Evolutionary conservation across 805 yeast species (phyloP).

Genomic region (Kazachstania africana): DNA sequence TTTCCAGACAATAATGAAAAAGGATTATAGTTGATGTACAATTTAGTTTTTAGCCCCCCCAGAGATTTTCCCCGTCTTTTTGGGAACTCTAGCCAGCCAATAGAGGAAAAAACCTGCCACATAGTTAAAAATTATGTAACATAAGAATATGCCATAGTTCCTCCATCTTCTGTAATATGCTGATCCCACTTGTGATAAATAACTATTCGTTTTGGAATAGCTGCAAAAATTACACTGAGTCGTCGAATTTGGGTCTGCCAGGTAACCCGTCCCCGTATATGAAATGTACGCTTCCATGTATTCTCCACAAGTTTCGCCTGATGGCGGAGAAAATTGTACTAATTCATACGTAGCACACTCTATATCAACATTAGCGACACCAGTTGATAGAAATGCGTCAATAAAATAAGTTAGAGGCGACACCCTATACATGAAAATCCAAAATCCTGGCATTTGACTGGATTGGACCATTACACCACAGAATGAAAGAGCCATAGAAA

Average conservation of each 20-base stretch:
- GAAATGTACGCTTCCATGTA: constrained; percentile 33
- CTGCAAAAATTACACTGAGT: constrained; percentile 48
- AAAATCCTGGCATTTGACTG: constrained; percentile 54
- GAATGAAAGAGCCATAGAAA: constrained; percentile 55
- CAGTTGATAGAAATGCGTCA: constrained; percentile 41
- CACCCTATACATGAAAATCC: constrained; percentile 72
- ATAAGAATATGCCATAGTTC: constrained; percentile 46
- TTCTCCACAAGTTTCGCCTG: constrained; percentile 45
- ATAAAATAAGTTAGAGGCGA: constrained; percentile 63
- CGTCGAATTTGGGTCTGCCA: constrained; percentile 38
- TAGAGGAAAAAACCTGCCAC: constrained; percentile 33
- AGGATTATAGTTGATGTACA: background rate
- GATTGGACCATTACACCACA: constrained; percentile 70
- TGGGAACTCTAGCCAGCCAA: constrained; percentile 67
- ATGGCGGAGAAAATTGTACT: constrained; percentile 39
- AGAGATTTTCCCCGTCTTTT: constrained; percentile 10
- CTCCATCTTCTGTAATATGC: constrained; percentile 38
- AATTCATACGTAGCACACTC: constrained; percentile 39
- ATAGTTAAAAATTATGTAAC: constrained; percentile 36
- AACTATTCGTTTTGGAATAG: constrained; percentile 43
- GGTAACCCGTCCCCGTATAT: constrained; percentile 34
- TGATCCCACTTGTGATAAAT: constrained; percentile 36
- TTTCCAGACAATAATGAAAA: background rate
- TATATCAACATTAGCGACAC: constrained; percentile 40
- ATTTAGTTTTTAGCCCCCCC: background rate